Evolutionary conservation across 352 stramenopile genomes (phyloP), one percentile per base, ranked within the genome.

Genomic region (Phytophthora tubulina): DNA sequence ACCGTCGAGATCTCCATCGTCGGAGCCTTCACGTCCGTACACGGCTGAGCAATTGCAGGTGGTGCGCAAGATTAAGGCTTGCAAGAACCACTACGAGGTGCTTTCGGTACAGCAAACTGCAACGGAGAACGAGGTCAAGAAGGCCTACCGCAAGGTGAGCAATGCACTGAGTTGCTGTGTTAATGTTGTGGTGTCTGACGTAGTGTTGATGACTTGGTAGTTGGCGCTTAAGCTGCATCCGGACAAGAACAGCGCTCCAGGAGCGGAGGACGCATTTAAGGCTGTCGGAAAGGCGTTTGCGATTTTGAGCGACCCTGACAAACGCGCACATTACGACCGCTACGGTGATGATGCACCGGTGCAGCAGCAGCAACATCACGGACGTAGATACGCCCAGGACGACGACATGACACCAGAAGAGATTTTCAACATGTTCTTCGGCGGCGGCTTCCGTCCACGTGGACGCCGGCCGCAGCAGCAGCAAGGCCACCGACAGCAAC

Each of bases 221-320:
- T 80, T 97, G 44, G 92, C 92, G 17, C 70, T 97, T 7, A 97
- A 96, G 70, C 72, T 97, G 7, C 92, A 98, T 73, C 92, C 92
- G 0, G 92, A 98, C 72, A 98, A 98, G 81, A 99, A 99, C 82
- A 97, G 90, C 11, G 97, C 97, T 1, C 97, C 96, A 1, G 92
- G 97, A 42, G 96, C 97, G 4, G 97, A 99, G 73, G 97, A 99
- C 68, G 97, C 97, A 32, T 99, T 99, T 83, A 99, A 99, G 81
- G 96, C 90, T 2, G 90, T 96, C 3, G 90, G 90, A 60, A 94
- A 98, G 36, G 98, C 98, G 11, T 99, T 99, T 80, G 89, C 90
- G 8, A 89, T 96, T 27, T 76, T 98, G 45, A 97, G 91, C 46
- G 92, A 98, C 70, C 80, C 85, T 1, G 84, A 97, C 46, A 98